These are phyloP conservation scores for Botrytis medusae DNA, from an alignment of 2,329 filamentous ascomycete genomes.

Conservation along the genomic window DNA sequence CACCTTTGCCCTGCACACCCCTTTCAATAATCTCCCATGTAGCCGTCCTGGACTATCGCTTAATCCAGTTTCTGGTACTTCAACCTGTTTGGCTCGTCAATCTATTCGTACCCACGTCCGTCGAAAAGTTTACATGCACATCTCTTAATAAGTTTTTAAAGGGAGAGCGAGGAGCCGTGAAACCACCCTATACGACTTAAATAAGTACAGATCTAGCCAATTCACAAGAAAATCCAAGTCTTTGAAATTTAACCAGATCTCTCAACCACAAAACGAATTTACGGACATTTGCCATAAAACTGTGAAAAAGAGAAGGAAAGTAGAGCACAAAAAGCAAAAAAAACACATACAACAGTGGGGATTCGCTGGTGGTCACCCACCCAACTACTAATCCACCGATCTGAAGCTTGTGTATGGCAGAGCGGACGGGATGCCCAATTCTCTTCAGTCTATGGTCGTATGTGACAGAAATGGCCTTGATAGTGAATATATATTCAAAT, in stretches of 20 bases:
- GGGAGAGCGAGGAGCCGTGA: not conserved
- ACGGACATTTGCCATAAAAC: not conserved
- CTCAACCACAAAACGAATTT: not conserved
- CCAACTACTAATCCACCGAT: constrained; percentile 1
- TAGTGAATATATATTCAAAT: not conserved
- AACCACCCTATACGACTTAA: not conserved
- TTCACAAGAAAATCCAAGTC: not conserved
- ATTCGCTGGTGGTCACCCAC: not conserved
- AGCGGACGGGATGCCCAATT: not conserved
- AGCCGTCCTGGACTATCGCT: not conserved
- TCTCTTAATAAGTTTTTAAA: not conserved
- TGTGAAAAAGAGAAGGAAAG: not conserved
- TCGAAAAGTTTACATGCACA: not conserved
- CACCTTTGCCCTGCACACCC: not conserved
- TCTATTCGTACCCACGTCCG: not conserved
- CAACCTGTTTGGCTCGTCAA: not conserved
- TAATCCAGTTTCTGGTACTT: not conserved
- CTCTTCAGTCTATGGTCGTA: not conserved
- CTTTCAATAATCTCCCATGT: not conserved
- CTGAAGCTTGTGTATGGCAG: not conserved
- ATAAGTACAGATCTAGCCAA: not conserved
- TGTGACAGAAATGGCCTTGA: fast-evolving
- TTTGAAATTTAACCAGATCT: not conserved
- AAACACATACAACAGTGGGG: not conserved
- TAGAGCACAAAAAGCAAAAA: not conserved